Percentiles rank a stretch among this genome's conserved stretches.
phyloP scores from a whole-genome alignment of 176 grass and related monocot genomes.

The Ensete ventricosum region DNA sequence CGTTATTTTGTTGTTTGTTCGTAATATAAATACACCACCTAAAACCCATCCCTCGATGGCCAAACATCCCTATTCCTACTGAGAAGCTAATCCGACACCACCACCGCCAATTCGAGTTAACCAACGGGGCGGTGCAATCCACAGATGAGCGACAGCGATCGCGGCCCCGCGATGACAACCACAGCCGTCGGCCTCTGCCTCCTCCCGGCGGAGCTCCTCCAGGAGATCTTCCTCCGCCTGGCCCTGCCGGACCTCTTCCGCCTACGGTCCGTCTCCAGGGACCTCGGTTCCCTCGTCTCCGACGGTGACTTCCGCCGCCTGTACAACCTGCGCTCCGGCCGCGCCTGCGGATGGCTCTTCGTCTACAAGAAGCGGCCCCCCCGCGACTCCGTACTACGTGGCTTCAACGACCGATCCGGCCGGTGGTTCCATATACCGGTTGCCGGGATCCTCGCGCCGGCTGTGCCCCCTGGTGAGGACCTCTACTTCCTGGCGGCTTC shows the following conservation, averaged over 20 bases:
- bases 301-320: slow-evolving; percentile 70
- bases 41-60: too few species aligned
- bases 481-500: slow-evolving; percentile 89
- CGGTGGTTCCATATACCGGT: slow-evolving; percentile 85
- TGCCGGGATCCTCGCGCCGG: slow-evolving; percentile 39
- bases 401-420: slow-evolving; percentile 71
- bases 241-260: slow-evolving; percentile 63
- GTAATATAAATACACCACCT: too few species aligned
- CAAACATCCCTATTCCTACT: too few species aligned
- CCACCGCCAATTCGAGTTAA: too few species aligned
- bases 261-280: slow-evolving; percentile 60
- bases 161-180: background rate
- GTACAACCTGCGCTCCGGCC: slow-evolving; percentile 28
- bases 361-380: slow-evolving; percentile 81
- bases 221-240: slow-evolving; percentile 70
- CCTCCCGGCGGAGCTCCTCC: slow-evolving; percentile 65
- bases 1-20: too few species aligned
- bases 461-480: slow-evolving; percentile 66
- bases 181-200: slow-evolving; percentile 40
- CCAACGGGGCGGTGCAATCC: background rate
- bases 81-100: too few species aligned
- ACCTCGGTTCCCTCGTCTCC: slow-evolving; percentile 55
- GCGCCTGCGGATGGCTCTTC: slow-evolving; percentile 72
- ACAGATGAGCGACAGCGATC: slow-evolving; percentile 5
- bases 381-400: slow-evolving; percentile 47